Evolutionary conservation across 2,329 filamentous ascomycete genomes (phyloP).

Genomic region (Ophiosphaerella korrae): DNA sequence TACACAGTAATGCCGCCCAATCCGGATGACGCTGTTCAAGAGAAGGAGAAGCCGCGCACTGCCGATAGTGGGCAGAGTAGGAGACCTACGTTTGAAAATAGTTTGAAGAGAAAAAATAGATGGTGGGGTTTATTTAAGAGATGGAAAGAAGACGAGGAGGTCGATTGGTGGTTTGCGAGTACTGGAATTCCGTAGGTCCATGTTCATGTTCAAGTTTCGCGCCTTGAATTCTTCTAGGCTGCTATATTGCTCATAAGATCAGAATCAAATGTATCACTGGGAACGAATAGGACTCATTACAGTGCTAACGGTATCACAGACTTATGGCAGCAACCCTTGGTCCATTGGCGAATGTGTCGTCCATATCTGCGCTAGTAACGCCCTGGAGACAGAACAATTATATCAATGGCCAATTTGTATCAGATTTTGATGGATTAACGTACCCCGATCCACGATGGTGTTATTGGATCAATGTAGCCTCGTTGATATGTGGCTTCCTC

Average conservation of each 20-base stretch:
- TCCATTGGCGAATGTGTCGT: conserved; percentile 85
- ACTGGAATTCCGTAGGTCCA: conserved; percentile 38
- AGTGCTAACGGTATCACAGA: conserved; percentile 7
- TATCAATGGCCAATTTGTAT: conserved; percentile 52
- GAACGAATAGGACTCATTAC: too few species aligned
- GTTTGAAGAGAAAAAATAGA: conserved; percentile 1
- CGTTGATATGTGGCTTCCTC: conserved; percentile 74
- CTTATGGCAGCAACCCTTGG: conserved; percentile 84
- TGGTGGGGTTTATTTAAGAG: conserved; percentile 19
- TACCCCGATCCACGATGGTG: conserved; percentile 75
- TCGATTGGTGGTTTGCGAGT: conserved; percentile 48
- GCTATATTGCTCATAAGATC: too few species aligned
- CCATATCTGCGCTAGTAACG: conserved; percentile 81
- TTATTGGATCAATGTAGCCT: conserved; percentile 75
- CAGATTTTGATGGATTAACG: conserved; percentile 61
- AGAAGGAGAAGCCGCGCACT: not conserved
- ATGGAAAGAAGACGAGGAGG: conserved; percentile 21
- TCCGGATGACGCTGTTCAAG: not conserved
- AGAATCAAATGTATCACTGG: too few species aligned
- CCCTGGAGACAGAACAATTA: conserved; percentile 71
- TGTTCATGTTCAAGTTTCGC: too few species aligned
- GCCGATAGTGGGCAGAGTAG: not conserved
- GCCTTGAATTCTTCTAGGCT: too few species aligned
- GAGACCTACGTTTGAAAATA: not conserved
- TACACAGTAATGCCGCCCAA: not conserved